Percentiles rank a stretch among this genome's conserved stretches.
Evolutionary conservation across 2,329 filamentous ascomycete genomes (phyloP).

Genomic region (Clarireedia homoeocarpa): DNA sequence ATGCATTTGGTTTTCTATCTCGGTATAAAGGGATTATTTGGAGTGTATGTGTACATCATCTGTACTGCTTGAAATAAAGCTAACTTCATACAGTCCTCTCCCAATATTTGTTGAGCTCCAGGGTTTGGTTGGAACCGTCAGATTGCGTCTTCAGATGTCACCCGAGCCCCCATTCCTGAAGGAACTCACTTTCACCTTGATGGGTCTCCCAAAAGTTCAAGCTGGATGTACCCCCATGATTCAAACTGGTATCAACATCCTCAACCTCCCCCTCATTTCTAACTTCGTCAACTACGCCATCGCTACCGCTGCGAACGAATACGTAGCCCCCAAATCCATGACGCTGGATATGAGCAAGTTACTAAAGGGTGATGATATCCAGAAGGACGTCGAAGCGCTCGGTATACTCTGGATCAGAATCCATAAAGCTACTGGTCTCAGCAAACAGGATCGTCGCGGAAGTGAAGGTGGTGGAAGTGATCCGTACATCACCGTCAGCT

Average conservation of each 20-base stretch:
- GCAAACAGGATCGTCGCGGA: conserved; percentile 81
- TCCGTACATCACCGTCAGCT: conserved; percentile 89
- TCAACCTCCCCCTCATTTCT: conserved; percentile 87
- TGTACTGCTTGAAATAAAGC: not conserved
- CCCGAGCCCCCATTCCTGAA: conserved; percentile 91
- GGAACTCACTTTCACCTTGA: conserved; percentile 84
- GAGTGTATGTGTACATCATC: conserved; percentile 14
- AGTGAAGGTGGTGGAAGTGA: conserved; percentile 84
- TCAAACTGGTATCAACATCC: conserved; percentile 80
- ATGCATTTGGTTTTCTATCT: conserved; percentile 95
- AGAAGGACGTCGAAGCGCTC: conserved; percentile 79
- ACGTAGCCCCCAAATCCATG: conserved; percentile 91
- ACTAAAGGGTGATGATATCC: conserved; percentile 82
- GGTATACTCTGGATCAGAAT: conserved; percentile 92
- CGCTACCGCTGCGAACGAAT: conserved; percentile 71
- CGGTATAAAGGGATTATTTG: conserved; percentile 40
- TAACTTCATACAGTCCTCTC: conserved; percentile 14
- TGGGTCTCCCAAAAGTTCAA: conserved; percentile 84
- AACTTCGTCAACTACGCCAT: conserved; percentile 80
- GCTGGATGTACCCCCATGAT: conserved; percentile 90
- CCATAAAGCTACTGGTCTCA: conserved; percentile 77
- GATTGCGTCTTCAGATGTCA: conserved; percentile 74
- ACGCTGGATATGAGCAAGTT: conserved; percentile 86
- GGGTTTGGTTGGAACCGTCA: conserved; percentile 80
- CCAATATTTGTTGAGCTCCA: conserved; percentile 64